Conservation (phyloP, 495 filamentous ascomycete species). For the Beverwykella pulmonaria region DNA sequence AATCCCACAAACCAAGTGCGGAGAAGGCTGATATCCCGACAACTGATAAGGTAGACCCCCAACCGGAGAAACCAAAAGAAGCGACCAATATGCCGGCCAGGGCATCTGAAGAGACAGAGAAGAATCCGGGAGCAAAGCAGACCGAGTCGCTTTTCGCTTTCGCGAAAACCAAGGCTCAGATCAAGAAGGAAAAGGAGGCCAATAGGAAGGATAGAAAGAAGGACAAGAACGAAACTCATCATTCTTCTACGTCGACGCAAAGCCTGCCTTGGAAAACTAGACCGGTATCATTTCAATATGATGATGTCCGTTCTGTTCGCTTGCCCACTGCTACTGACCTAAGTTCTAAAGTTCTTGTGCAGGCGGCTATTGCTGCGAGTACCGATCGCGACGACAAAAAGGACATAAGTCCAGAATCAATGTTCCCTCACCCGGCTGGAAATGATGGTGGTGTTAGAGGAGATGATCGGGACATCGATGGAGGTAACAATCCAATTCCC, state of each 20-base stretch:
- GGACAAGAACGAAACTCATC: constrained; percentile 6
- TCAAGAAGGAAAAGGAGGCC: constrained; percentile 17
- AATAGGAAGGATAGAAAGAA: constrained; percentile 34
- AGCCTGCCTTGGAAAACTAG: not conserved
- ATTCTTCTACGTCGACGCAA: not conserved
- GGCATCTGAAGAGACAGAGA: not conserved
- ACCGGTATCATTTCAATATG: not conserved
- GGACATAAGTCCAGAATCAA: not conserved
- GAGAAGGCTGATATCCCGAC: not conserved
- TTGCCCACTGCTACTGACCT: not conserved
- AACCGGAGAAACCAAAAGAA: not conserved
- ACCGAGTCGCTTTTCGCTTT: constrained; percentile 34
- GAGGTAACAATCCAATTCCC: not conserved
- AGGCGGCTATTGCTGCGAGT: not conserved
- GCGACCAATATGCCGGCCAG: not conserved
- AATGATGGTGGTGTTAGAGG: not conserved
- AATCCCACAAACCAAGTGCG: not conserved
- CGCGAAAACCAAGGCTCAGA: constrained; percentile 20
- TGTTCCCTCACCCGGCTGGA: not conserved
- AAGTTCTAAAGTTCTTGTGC: not conserved
- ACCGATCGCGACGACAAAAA: not conserved
- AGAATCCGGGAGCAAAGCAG: constrained; percentile 22
- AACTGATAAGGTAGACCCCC: not conserved
- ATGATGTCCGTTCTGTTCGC: not conserved
- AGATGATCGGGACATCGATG: not conserved